phyloP scores from a whole-genome alignment of 225 moss, liverwort and hornwort genomes.

The Anthoceros angustus region DNA sequence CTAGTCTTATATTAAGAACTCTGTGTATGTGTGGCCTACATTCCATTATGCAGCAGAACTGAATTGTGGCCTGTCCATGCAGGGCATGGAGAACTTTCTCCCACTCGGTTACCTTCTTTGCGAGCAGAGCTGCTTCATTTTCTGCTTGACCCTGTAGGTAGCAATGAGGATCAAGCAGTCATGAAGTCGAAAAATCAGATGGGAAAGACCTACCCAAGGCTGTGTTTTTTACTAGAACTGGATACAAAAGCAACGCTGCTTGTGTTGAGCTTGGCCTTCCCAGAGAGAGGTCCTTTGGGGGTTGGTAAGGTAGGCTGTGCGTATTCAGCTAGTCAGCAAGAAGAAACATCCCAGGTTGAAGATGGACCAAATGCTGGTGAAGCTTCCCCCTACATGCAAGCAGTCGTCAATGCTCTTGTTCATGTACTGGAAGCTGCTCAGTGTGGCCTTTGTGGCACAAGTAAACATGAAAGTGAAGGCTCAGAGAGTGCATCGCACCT shows the following conservation, averaged over 20 bases:
- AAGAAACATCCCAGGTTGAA: slow-evolving; percentile 20
- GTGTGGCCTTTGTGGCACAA: slow-evolving; percentile 7
- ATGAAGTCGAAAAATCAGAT: slow-evolving; percentile 21
- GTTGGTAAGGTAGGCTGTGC: slow-evolving; percentile 74
- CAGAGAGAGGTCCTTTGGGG: slow-evolving; percentile 71
- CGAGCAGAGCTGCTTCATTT: slow-evolving; percentile 76
- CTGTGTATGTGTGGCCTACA: no score
- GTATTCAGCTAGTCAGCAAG: slow-evolving; percentile 25
- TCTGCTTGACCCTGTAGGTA: slow-evolving; percentile 60
- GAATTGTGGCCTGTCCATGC: slow-evolving; percentile 10
- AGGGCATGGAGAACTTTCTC: slow-evolving; percentile 67
- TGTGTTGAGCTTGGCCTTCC: slow-evolving; percentile 77
- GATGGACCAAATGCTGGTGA: slow-evolving; percentile 39
- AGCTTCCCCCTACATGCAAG: slow-evolving; percentile 65
- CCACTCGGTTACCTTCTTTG: slow-evolving; percentile 48
- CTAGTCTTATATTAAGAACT: no score
- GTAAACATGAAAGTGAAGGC: slow-evolving; percentile 9
- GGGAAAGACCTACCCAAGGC: slow-evolving; percentile 42
- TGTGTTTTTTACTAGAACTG: slow-evolving; percentile 66
- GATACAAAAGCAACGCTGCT: slow-evolving; percentile 67
- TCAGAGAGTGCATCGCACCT: slow-evolving; percentile 14
- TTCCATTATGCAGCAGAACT: no score
- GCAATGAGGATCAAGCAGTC: slow-evolving; percentile 22
- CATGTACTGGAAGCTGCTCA: slow-evolving; percentile 36
- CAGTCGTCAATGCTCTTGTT: slow-evolving; percentile 60